phyloP scores from a whole-genome alignment of 176 grass and related monocot species.

The Cenchrus americanus region DNA sequence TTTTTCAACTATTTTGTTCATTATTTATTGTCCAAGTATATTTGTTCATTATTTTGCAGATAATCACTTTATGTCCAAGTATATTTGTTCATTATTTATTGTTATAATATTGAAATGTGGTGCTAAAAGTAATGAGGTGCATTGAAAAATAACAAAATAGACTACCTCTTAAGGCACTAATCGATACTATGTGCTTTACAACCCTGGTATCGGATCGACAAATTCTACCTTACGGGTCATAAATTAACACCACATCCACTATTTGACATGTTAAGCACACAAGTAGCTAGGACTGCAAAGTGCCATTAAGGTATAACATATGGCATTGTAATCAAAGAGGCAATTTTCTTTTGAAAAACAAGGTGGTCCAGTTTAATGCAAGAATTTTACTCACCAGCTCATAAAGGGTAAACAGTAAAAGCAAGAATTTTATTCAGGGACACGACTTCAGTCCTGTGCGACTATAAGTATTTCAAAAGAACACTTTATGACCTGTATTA shows the following conservation, averaged over 20 bases:
- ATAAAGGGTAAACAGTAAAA: neutral
- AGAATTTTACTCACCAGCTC: neutral
- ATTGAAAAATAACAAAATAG: neutral
- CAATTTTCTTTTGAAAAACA: neutral
- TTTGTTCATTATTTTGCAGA: conserved; percentile 1
- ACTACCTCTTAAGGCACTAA: neutral
- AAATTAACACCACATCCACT: conserved; percentile 5
- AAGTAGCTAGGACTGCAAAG: neutral
- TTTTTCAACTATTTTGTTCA: conserved; percentile 7
- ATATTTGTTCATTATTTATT: conserved; percentile 11
- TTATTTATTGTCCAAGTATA: conserved; percentile 3
- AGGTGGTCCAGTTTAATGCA: neutral
- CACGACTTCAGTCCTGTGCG: conserved; percentile 13
- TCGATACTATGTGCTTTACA: neutral
- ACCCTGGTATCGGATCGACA: neutral
- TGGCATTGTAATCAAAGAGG: neutral
- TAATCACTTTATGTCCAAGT: neutral
- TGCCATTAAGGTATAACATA: neutral
- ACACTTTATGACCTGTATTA: conserved; percentile 66
- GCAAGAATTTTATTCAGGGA: neutral
- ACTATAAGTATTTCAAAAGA: conserved; percentile 16
- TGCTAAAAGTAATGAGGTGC: neutral
- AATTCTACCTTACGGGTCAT: conserved; percentile 2
- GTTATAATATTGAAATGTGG: neutral
- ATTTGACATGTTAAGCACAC: conserved; percentile 7